Evolutionary conservation across 257 asterid genomes (phyloP), one percentile per base, ranked within the genome.

Genomic region (Solanum infundibuliforme): DNA sequence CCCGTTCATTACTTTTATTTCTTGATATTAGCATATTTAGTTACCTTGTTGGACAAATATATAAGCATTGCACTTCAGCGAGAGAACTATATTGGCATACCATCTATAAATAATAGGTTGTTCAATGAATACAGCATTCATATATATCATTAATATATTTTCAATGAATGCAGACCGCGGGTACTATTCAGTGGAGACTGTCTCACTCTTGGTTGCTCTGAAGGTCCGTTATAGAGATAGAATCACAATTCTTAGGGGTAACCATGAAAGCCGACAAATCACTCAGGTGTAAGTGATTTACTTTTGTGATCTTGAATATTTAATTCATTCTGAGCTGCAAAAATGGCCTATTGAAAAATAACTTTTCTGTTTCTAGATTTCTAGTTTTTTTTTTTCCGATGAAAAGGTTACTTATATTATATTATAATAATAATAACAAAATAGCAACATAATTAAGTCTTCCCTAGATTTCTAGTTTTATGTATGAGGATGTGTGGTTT

Each of bases 241-340:
- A 94, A 91, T 96, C 94, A 96, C 99, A 71, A 94, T 96, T 89
- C 98, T 96, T 66, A 93, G 98, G 90, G 99, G 99, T 90, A 96
- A 96, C 92, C 99, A 96, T 88, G 99, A 96, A 90, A 96, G 99
- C 87, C 96, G 99, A 83, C 99, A 96, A 91, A 96, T 96, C 91
- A 96, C 99, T 89, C 99, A 96, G 95, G 99, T 96, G 99, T 96
- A 95, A 88, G 98, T 68, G 87, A 86, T 86, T 86, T 84, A 83
- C 73, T 91, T 69, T 41, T 25, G 46, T 16, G 36, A 25, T 41
- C 65, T 16, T 13, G n/a, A 41, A 25, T 79, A 14, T 13, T 77
- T 13, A 23, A 25, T 77, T 77, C 60, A 77, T 77, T 41, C 29
- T 13, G 36, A 77, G 36, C 65, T 77, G 35, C 62, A 77, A 41